Base-by-base conservation (phyloP, 805 yeast species). In the Metschnikowia arizonensis region DNA sequence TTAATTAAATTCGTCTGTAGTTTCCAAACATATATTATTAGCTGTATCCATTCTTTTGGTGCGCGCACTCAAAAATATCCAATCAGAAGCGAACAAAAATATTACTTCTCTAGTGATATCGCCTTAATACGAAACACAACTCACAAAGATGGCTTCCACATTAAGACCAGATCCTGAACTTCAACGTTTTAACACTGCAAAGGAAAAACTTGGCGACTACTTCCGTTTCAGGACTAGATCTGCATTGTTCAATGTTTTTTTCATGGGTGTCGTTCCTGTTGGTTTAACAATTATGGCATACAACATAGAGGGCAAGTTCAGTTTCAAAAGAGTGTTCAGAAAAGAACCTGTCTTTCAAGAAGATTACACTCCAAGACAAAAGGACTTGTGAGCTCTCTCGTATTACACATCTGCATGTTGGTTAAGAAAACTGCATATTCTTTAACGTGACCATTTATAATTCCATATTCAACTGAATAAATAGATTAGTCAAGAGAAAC, bases 211-310 rank as follows among this genome's bases (percentile, higher is more conserved):
- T 31, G 75, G 76, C 25, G 65, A 63, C 55, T 65, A 63, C 58
- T 71, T 71, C 58, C 63, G 76, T 40, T 69, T 71, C 62, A 71
- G 60, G 44, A 63, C 73, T 19, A 62, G 61, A 49, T 64, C 72
- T 6, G 68, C 65, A 11, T 36, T 58, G 17, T 68, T 69, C 59
- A 67, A 61, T 50, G 49, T 63, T 2, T 43, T 71, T 24, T 53
- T 58, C 46, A 69, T 69, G 71, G 75, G 72, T 8, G 36, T 62
- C 24, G 52, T 71, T 28, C 76, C 76, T 26, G 59, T 58, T 28
- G 72, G 66, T 23, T 56, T 69, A 47, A 60, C 69, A 14, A 57
- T 60, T 47, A 59, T 45, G 44, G 73, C 74, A 23, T 70, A 71
- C 55, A 56, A 56, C 45, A 50, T 49, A 29, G 76, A 71, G 40